Evolutionary conservation across 306 rosid species (phyloP).

Genomic region (Fagus crenata): DNA sequence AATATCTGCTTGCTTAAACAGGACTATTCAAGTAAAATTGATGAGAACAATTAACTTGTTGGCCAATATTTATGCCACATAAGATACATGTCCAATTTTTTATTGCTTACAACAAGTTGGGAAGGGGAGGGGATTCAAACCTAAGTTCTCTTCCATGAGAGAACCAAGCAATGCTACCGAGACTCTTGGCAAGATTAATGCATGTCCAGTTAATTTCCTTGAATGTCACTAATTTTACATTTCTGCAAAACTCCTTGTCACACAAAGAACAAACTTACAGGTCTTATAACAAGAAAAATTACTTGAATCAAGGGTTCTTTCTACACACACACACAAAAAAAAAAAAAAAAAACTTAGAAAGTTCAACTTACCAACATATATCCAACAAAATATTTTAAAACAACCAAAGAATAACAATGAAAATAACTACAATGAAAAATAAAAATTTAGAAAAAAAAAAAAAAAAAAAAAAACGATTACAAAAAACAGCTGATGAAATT

Average conservation of each 20-base stretch:
- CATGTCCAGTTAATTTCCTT: no score
- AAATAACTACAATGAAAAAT: neutral
- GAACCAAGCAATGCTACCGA: no score
- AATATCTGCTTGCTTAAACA: neutral
- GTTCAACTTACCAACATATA: neutral
- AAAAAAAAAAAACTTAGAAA: neutral
- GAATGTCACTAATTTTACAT: neutral
- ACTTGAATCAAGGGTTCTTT: neutral
- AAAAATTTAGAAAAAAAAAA: neutral
- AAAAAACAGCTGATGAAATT: neutral
- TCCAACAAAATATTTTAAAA: neutral
- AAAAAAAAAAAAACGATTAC: neutral
- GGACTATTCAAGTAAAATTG: neutral
- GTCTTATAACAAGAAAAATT: neutral
- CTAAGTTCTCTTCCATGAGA: no score
- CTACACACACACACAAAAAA: no score
- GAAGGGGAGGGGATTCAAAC: no score
- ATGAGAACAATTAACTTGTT: slow-evolving; percentile 1
- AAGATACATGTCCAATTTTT: neutral
- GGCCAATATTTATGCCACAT: neutral
- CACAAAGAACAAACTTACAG: neutral
- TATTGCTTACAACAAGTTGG: no score
- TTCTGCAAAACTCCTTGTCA: neutral
- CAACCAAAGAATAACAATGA: neutral
- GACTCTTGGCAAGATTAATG: no score